phyloP scores from a whole-genome alignment of 1,139 yeast genomes.

The Candida glucosophila region DNA sequence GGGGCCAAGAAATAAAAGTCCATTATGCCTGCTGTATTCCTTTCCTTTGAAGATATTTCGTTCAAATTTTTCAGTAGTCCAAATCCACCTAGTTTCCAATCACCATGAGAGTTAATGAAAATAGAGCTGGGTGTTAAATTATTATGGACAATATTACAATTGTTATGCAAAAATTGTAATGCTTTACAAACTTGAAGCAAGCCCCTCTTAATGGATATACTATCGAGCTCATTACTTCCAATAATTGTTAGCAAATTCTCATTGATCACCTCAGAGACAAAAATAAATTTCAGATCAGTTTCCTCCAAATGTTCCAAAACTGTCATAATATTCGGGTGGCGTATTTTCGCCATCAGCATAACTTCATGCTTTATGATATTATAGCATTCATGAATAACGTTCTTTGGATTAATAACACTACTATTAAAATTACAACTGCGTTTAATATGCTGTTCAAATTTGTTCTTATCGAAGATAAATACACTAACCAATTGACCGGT shows the following conservation, averaged over 20 bases:
- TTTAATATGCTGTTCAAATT: constrained; percentile 49
- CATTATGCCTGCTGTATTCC: constrained; percentile 51
- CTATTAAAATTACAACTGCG: constrained; percentile 42
- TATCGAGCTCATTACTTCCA: constrained; percentile 42
- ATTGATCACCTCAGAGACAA: constrained; percentile 76
- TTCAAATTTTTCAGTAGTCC: constrained; percentile 51
- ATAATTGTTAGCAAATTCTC: constrained; percentile 48
- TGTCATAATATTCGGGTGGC: constrained; percentile 81
- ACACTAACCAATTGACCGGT: constrained; percentile 62
- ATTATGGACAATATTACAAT: constrained; percentile 67
- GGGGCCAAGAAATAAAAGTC: constrained; percentile 72
- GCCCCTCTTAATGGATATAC: constrained; percentile 74
- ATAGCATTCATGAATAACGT: constrained; percentile 30
- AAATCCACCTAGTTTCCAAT: constrained; percentile 87
- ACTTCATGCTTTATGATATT: constrained; percentile 44
- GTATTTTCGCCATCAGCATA: constrained; percentile 63
- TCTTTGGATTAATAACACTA: constrained; percentile 29
- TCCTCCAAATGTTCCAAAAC: constrained; percentile 85
- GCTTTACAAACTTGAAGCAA: constrained; percentile 72
- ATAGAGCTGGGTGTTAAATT: constrained; percentile 75
- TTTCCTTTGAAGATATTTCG: constrained; percentile 37
- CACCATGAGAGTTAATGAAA: constrained; percentile 75
- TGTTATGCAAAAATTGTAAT: constrained; percentile 70
- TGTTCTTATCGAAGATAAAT: constrained; percentile 79
- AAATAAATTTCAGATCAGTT: constrained; percentile 64